Evolutionary conservation across 331 rosid genomes (phyloP), one percentile per base, ranked within the genome.

Genomic region (Quercus phellos): DNA sequence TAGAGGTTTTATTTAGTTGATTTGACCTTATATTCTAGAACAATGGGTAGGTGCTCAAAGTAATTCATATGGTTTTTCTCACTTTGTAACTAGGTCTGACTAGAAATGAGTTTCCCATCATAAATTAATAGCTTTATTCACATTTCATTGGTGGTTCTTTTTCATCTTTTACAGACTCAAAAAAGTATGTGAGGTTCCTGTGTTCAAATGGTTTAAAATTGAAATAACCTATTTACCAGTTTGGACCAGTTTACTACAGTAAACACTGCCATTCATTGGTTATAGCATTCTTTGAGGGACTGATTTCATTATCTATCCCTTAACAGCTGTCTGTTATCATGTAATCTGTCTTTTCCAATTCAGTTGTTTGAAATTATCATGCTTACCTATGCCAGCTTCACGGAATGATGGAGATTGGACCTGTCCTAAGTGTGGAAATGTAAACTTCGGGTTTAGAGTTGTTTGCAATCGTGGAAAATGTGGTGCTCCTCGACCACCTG

Each of bases 331-430:
- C 75, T 75, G 63, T 75, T 78, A 56, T 35, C 30, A 32, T 81
- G 77, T 71, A 55, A 69, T 70, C 14, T 18, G 17, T 66, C 26
- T 32, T 34, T 34, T 34, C 26, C 22, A 34, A 35, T 66, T 66
- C 4, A 5, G 18, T n/a, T 5, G 71, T 32, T 66, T 66, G 71
- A 17, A 32, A 66, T 34, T 66, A 66, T 34, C 1, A 14, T 34
- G 38, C 71, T 60, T 50, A 27, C 64, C 16, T 74, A 22, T 66
- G 26, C 55, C 77, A 88, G 91, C 72, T 77, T 32, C 79, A 0
- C 84, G 79, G 6, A 81, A 64, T 51, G 88, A 85, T 21, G 91
- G 89, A 78, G 89, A 88, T 54, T 88, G 91, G 91, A 85, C 75
- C 30, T 85, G 91, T 75, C 78, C 67, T 26, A 79, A 55, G 43